Base-by-base conservation (phyloP, 1,284 basidiomycete species). In the Caloboletus firmus region DNA sequence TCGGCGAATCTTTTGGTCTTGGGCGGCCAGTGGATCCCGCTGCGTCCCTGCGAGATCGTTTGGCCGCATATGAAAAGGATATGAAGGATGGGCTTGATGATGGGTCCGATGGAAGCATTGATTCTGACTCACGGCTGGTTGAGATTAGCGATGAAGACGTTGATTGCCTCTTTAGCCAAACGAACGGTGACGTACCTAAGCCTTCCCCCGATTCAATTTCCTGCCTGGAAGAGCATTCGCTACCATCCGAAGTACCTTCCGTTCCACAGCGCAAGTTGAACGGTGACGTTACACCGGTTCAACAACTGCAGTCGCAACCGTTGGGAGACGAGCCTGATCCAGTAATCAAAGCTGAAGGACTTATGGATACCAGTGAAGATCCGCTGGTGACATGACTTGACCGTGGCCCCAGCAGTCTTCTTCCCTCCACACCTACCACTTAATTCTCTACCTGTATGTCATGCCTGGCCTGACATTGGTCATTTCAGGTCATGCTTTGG, bases 281-380 rank as follows among this genome's bases (percentile, higher is more conserved):
- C 56, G 83, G 83, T 34, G 76, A 77, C 57, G 62, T 71, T 28
- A 67, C 68, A 20, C 74, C 77, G 11, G 75, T 75, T 39, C 69
- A 76, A 56, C 86, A 87, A 62, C 73, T 87, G 39, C 72, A 75
- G 44, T 76, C 79, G 11, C 68, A 75, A 46, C 83, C 87, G 17
- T 73, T 76, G 52, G 85, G 85, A 20, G 87, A 91, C 60, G 79
- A 75, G 49, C 76, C 80, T 36, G 76, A 79, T 57, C 75, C 79
- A 1, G 81, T 79, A 26, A 78, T 82, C 24, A 79, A 81, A 66
- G 81, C 75, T 24, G 90, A 92, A 68, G 88, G 87, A n/a, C 74
- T 90, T 51, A 75, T 87, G 73, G 86, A 91, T 68, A 74, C 75
- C 53, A 88, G 83, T 67, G 88, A 91, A 71, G 80, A 82, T 65